Conservation (phyloP, 805 yeast species). For the Jamesozyma jinghongensis region DNA sequence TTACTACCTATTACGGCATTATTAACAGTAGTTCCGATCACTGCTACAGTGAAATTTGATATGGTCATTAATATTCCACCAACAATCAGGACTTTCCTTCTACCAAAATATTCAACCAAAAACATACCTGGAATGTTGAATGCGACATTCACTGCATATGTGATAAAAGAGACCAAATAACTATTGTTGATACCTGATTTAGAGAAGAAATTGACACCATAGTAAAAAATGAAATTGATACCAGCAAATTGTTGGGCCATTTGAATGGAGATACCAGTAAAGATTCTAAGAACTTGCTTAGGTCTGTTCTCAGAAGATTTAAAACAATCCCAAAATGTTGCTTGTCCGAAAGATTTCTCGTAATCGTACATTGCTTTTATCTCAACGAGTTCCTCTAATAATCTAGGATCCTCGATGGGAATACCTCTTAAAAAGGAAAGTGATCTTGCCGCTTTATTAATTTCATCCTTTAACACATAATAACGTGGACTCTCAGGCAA, state of each 20-base stretch:
- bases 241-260: conserved; percentile 87
- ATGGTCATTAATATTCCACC: conserved; percentile 75
- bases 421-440: conserved; percentile 58
- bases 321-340: conserved; percentile 49
- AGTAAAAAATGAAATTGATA: conserved; percentile 82
- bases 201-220: conserved; percentile 73
- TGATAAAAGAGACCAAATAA: conserved; percentile 62
- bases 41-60: conserved; percentile 60
- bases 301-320: conserved; percentile 45
- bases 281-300: conserved; percentile 46
- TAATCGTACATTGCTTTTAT: conserved; percentile 67
- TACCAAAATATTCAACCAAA: conserved; percentile 70
- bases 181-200: conserved; percentile 55
- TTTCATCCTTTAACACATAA: conserved; percentile 59
- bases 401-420: conserved; percentile 53
- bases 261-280: conserved; percentile 62
- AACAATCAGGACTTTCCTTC: conserved; percentile 55
- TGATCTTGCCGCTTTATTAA: conserved; percentile 60
- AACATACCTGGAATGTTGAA: conserved; percentile 79
- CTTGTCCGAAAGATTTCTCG: conserved; percentile 49
- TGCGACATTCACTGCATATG: conserved; percentile 72
- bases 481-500: conserved; percentile 88
- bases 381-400: conserved; percentile 64
- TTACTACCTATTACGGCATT: conserved; percentile 39
- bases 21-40: conserved; percentile 40